Evolutionary conservation across 2,329 filamentous ascomycete species (phyloP).

Genomic region (Aureobasidium zeae): DNA sequence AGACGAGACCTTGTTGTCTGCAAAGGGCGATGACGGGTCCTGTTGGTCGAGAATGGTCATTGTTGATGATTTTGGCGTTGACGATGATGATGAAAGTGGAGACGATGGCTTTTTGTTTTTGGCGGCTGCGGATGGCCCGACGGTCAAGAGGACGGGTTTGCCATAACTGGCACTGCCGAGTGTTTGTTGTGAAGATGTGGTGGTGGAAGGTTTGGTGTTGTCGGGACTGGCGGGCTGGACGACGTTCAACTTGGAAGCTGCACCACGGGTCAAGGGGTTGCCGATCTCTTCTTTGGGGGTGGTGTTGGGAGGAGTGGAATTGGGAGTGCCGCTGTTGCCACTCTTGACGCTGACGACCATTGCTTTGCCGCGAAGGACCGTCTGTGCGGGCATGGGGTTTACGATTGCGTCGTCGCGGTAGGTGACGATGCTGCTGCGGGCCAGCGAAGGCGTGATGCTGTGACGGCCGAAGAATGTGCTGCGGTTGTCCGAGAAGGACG

Average conservation of each 20-base stretch:
- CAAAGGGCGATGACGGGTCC: constrained; percentile 12
- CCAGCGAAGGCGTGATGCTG: constrained; percentile 42
- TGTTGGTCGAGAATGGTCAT: background rate
- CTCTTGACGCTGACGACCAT: constrained; percentile 90
- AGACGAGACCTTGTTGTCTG: constrained; percentile 18
- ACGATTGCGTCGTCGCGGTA: constrained; percentile 87
- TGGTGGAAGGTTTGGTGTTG: constrained; percentile 20
- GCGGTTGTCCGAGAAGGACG: constrained; percentile 38
- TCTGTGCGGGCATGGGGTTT: constrained; percentile 68
- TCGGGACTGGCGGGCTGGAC: constrained; percentile 33
- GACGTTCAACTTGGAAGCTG: constrained; percentile 23
- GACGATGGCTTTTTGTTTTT: constrained; percentile 26
- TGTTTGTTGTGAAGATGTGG: constrained; percentile 26
- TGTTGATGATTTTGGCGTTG: constrained; percentile 6
- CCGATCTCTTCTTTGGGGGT: constrained; percentile 46
- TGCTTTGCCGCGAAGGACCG: constrained; percentile 77
- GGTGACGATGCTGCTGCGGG: constrained; percentile 61
- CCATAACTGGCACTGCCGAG: constrained; percentile 33
- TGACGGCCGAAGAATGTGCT: constrained; percentile 35
- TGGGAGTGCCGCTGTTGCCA: constrained; percentile 46
- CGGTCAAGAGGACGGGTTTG: constrained; percentile 38
- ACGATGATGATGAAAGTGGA: constrained; percentile 21
- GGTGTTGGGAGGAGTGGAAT: constrained; percentile 25
- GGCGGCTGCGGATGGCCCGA: constrained; percentile 25
- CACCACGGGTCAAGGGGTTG: constrained; percentile 16